Evolutionary conservation across 495 filamentous ascomycete genomes (phyloP).

Genomic region (Neurospora pannonica): DNA sequence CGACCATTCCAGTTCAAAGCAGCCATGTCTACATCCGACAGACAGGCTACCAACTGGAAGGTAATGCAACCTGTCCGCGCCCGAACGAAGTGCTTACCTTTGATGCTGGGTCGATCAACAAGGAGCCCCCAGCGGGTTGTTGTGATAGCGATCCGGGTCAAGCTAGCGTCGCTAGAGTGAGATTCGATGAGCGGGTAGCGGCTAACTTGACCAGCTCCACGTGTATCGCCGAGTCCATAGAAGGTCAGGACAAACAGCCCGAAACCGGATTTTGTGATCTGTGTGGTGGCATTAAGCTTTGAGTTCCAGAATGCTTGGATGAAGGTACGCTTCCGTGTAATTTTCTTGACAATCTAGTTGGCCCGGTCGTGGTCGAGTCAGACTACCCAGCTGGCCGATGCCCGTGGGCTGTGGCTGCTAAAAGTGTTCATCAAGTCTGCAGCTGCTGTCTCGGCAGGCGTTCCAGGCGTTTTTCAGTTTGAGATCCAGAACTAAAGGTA

Average conservation of each 20-base stretch:
- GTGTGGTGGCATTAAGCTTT: neutral
- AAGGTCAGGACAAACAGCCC: neutral
- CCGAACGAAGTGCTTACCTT: neutral
- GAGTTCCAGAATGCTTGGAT: neutral
- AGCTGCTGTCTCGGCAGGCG: neutral
- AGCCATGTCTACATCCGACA: neutral
- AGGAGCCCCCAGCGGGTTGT: neutral
- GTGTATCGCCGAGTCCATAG: neutral
- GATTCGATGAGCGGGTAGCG: neutral
- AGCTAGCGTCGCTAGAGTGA: neutral
- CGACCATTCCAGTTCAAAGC: neutral
- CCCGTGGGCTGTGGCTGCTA: neutral
- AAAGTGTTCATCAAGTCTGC: neutral
- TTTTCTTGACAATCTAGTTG: neutral
- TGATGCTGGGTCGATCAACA: neutral
- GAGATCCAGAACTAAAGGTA: neutral
- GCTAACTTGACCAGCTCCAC: neutral
- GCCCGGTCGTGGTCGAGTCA: neutral
- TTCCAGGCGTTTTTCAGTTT: neutral
- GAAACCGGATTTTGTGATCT: neutral
- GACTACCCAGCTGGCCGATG: neutral
- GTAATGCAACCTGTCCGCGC: neutral
- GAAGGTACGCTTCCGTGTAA: neutral
- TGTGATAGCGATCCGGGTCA: neutral
- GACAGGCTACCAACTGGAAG: neutral